phyloP scores from a whole-genome alignment of 768 basidiomycete species.

The Tricholoma flavovirens region DNA sequence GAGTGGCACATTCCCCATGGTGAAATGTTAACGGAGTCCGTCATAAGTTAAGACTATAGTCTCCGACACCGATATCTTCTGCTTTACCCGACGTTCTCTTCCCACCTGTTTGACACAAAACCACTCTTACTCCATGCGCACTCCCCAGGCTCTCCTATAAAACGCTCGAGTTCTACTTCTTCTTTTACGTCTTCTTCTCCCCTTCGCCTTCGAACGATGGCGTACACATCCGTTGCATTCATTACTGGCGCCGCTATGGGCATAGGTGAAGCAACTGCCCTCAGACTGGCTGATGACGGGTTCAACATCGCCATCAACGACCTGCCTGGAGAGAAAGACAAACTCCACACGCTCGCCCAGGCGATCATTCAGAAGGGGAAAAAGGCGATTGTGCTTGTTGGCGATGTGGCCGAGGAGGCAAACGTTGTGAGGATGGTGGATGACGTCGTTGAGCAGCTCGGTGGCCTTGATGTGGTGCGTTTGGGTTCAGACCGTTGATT shows the following conservation, averaged over 20 bases:
- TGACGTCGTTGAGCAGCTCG: constrained; percentile 14
- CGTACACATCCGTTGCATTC: constrained; percentile 9
- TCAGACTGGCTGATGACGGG: constrained; percentile 10
- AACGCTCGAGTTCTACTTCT: too few relatives aligned
- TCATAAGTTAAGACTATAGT: too few relatives aligned
- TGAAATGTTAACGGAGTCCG: too few relatives aligned
- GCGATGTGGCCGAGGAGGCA: constrained; percentile 18
- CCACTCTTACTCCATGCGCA: too few relatives aligned
- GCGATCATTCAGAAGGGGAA: constrained; percentile 17
- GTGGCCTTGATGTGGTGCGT: constrained; percentile 28
- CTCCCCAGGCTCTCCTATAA: too few relatives aligned
- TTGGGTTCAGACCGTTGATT: constrained; percentile 1
- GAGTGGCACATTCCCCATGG: too few relatives aligned
- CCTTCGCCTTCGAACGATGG: too few relatives aligned
- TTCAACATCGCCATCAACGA: constrained; percentile 16
- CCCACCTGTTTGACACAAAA: too few relatives aligned
- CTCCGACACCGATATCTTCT: too few relatives aligned
- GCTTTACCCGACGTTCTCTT: too few relatives aligned
- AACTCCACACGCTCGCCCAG: constrained; percentile 3
- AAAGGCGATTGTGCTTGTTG: constrained; percentile 8
- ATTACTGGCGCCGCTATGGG: constrained; percentile 13
- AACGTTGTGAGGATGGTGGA: constrained; percentile 20
- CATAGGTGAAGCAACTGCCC: constrained; percentile 8
- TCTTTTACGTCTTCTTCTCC: too few relatives aligned
- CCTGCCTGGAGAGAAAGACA: constrained; percentile 26